These are phyloP conservation scores for Plasmodium inui DNA, from an alignment of 169 alveolate genomes.

Conservation along the genomic window DNA sequence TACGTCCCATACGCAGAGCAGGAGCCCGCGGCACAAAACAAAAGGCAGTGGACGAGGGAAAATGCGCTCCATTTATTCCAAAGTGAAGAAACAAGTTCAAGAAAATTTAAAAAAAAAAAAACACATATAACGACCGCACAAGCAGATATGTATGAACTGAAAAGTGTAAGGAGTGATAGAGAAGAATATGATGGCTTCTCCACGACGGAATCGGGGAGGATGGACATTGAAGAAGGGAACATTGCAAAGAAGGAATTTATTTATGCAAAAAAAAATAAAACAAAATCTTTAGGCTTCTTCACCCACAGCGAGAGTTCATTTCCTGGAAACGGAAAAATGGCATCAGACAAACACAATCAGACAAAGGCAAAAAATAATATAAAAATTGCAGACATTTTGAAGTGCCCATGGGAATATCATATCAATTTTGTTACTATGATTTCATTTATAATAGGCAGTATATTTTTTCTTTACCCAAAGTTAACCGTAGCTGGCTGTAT, in stretches of 20 bases:
- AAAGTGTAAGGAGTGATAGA: conserved; percentile 12
- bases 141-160: conserved; percentile 15
- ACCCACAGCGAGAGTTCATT: neutral
- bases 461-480: conserved; percentile 9
- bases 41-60: neutral
- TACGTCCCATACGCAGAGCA: neutral
- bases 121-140: neutral
- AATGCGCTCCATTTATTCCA: conserved; percentile 5
- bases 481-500: conserved; percentile 54
- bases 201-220: conserved; percentile 5
- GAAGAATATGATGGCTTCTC: conserved; percentile 24
- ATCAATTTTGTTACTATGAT: conserved; percentile 41
- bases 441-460: conserved; percentile 59
- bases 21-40: neutral
- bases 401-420: conserved; percentile 41
- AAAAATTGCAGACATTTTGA: conserved; percentile 11
- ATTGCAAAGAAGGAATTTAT: neutral
- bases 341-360: neutral
- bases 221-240: conserved; percentile 23
- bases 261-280: conserved; percentile 10
- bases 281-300: neutral
- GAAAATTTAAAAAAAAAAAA: conserved; percentile 1
- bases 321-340: neutral
- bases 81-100: neutral
- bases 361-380: neutral